Base-by-base conservation (phyloP, 306 rosid species). In the Elaeagnus macrophylla region DNA sequence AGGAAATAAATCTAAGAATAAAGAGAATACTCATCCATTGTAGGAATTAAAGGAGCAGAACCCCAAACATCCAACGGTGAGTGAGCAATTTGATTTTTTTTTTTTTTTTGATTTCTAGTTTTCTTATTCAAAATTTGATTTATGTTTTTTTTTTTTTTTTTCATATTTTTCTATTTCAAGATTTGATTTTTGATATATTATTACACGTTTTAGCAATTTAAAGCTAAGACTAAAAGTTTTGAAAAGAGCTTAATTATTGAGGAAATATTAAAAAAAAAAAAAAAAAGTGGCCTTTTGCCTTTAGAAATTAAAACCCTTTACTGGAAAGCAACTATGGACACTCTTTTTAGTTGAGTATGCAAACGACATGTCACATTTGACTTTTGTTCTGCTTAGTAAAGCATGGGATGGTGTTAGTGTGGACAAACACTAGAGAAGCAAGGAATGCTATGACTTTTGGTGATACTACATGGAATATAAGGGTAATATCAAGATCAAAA, bases 321-420 rank as follows among this genome's bases (percentile, higher is more conserved):
- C 57, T 93, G 99, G 99, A 87, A 79, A 54, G 99, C 99, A 0
- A 93, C 99, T 0, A 74, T 83, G 59, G 99, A 93, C 38, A 65
- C 96, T 96, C 32, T 87, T 93, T 59, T 69, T 85, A 0, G 96
- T 93, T 0, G 99, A 93, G 74, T 93, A 93, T 7, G 99, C 99
- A 0, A 93, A 93, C 17, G 99, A 93, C 72, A 87, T 93, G 95
- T 96, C 99, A 0, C 96, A 96, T 5, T 93, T 96, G 32, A 96
- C 99, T 7, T 93, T 93, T 44, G 62, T 67, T 39, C 93, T 68
- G 7, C 39, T 77, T 0, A 59, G 40, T 43, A 77, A 71, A 54
- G 64, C 81, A 51, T 90, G 88, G 69, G 95, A 81, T 12, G 68
- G 82, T 10, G 70, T n/a, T n/a, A n/a, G n/a, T n/a, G n/a, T n/a